A percentile compares a stretch with the other conserved stretches of the same genome.
These are phyloP conservation scores for Epichloe gansuensis DNA, from an alignment of 2,329 filamentous ascomycete species.

Conservation along the genomic window DNA sequence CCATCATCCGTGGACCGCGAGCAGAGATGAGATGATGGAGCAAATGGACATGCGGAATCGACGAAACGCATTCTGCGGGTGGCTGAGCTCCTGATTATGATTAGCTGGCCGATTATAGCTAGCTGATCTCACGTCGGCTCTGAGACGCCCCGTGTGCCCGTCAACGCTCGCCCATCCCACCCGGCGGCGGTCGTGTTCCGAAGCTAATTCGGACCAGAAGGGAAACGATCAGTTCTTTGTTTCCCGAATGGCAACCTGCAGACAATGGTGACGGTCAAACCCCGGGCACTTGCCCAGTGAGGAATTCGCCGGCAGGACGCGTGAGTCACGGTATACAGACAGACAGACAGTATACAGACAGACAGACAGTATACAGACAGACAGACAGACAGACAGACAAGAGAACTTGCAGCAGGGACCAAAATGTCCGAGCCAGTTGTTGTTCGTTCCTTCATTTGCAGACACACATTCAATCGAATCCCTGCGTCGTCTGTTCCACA, in stretches of 20 bases:
- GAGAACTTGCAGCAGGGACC: neutral
- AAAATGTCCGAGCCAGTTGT: neutral
- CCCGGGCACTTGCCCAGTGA: neutral
- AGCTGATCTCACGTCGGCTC: neutral
- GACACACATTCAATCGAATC: neutral
- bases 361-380: too few relatives aligned
- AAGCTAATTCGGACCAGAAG: too few relatives aligned
- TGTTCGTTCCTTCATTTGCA: neutral
- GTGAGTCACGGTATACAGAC: neutral
- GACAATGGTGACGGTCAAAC: neutral
- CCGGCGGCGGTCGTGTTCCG: too few relatives aligned
- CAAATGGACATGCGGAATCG: neutral
- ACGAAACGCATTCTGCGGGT: neutral
- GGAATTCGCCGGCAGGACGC: neutral
- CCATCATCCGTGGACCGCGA: neutral
- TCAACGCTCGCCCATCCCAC: too few relatives aligned
- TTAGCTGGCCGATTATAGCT: neutral
- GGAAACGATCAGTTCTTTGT: neutral
- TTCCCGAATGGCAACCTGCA: neutral
- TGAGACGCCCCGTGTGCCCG: neutral
- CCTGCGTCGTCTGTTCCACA: neutral
- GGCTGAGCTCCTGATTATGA: neutral
- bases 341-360: neutral
- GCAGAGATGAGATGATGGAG: neutral
- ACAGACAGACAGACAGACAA: neutral